Conservation (phyloP, 1,284 basidiomycete species). For the Hemileia vastatrix region DNA sequence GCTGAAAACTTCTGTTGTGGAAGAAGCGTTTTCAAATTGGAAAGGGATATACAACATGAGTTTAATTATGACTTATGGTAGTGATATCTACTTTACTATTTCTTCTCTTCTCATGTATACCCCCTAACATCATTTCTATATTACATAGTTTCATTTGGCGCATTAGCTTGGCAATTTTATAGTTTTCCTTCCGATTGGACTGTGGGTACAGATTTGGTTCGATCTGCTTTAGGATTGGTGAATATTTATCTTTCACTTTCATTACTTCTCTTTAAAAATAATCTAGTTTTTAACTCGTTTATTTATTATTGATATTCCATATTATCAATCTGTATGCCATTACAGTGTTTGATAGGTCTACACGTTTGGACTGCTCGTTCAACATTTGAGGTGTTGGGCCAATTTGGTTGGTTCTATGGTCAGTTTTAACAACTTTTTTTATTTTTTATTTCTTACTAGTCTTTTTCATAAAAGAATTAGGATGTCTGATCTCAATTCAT, state of each 20-base stretch:
- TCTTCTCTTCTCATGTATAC: not conserved
- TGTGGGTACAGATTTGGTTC: slow-evolving; percentile 74
- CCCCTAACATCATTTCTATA: not conserved
- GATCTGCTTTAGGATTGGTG: slow-evolving; percentile 74
- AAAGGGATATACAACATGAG: slow-evolving; percentile 85
- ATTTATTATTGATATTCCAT: too few species aligned
- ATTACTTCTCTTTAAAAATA: not conserved
- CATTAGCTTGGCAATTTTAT: slow-evolving; percentile 79
- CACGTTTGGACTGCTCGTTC: slow-evolving; percentile 86
- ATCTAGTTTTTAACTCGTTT: not conserved
- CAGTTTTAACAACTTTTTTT: not conserved
- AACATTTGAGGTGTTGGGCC: slow-evolving; percentile 81
- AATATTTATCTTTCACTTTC: slow-evolving; percentile 42
- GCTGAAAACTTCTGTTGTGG: slow-evolving; percentile 59
- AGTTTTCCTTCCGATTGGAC: slow-evolving; percentile 70
- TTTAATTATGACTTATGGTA: slow-evolving; percentile 87
- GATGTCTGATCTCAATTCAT: not conserved
- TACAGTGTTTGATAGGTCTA: slow-evolving; percentile 68
- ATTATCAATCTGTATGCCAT: too few species aligned
- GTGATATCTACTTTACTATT: slow-evolving; percentile 33
- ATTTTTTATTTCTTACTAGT: not conserved
- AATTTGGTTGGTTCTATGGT: slow-evolving; percentile 94
- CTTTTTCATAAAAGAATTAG: not conserved
- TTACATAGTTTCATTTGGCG: slow-evolving; percentile 49
- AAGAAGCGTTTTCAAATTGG: slow-evolving; percentile 91